phyloP scores from a whole-genome alignment of 2,329 filamentous ascomycete species.

The Arthrobotrys iridis region DNA sequence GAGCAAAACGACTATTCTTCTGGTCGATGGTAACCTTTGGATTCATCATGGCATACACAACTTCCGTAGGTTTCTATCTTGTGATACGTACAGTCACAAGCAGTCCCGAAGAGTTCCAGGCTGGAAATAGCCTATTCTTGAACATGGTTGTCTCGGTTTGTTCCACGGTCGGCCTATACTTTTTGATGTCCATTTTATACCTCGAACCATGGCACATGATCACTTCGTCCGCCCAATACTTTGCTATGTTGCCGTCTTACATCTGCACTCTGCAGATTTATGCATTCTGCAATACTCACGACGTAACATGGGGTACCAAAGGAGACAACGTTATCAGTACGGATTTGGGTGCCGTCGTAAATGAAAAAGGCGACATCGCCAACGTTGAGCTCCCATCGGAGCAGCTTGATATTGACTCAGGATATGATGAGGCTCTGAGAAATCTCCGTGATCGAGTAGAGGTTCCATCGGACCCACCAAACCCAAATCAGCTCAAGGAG shows the following conservation, averaged over 20 bases:
- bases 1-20: constrained; percentile 86
- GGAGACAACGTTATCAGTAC: constrained; percentile 95
- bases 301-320: constrained; percentile 98
- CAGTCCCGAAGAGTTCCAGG: constrained; percentile 64
- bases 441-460: constrained; percentile 94
- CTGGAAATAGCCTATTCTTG: constrained; percentile 91
- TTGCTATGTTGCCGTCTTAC: constrained; percentile 88
- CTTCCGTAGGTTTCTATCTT: constrained; percentile 88
- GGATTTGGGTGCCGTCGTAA: constrained; percentile 86
- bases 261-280: constrained; percentile 98
- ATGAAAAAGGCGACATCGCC: constrained; percentile 77
- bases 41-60: constrained; percentile 95
- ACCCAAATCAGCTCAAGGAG: constrained; percentile 88
- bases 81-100: constrained; percentile 79
- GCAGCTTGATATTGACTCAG: constrained; percentile 96
- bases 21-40: constrained; percentile 87
- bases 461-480: constrained; percentile 71
- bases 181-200: constrained; percentile 95
- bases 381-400: constrained; percentile 98
- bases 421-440: constrained; percentile 94
- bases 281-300: constrained; percentile 98
- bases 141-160: constrained; percentile 91
- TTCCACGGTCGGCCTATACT: constrained; percentile 91
- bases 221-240: constrained; percentile 90
- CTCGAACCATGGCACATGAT: constrained; percentile 99